Percentiles rank a stretch among this genome's conserved stretches.
phyloP scores from a whole-genome alignment of 331 rosid genomes.

The Pyracantha coccinea region DNA sequence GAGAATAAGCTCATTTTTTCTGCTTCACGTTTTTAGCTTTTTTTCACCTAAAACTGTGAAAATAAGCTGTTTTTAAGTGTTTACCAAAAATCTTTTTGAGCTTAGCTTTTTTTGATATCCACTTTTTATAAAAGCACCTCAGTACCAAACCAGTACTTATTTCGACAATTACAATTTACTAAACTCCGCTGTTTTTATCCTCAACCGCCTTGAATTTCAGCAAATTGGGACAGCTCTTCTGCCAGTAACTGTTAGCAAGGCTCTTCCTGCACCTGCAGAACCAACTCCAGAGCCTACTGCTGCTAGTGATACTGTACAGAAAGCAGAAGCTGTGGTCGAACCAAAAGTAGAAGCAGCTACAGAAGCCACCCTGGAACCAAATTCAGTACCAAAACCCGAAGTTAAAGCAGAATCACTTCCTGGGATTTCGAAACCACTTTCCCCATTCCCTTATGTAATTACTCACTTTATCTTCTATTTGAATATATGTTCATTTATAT shows the following conservation, averaged over 20 bases:
- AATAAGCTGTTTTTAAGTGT: no score
- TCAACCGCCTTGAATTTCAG: conserved; percentile 28
- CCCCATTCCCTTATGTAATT: conserved; percentile 80
- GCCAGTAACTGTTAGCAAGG: conserved; percentile 46
- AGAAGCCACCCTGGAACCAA: conserved; percentile 39
- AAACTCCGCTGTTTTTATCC: no score
- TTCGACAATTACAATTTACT: background rate
- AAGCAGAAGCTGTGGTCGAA: no score
- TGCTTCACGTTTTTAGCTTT: no score
- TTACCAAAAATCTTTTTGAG: no score
- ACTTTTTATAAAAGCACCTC: no score
- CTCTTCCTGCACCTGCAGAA: conserved; percentile 61
- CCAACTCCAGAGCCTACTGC: background rate
- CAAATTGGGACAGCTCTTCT: conserved; percentile 81
- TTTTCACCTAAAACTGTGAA: no score
- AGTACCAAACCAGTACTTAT: no score
- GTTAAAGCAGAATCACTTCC: conserved; percentile 50
- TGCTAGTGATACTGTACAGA: no score
- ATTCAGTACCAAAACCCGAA: conserved; percentile 57
- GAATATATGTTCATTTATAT: background rate
- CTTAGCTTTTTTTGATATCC: no score
- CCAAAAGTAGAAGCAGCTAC: conserved; percentile 21
- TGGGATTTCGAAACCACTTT: conserved; percentile 47
- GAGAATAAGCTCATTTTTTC: no score
- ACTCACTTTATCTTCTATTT: background rate